Percentiles rank a stretch among this genome's conserved stretches.
These are phyloP conservation scores for Talaromyces sp. DNA, from an alignment of 2,329 filamentous ascomycete genomes.

Conservation along the genomic window DNA sequence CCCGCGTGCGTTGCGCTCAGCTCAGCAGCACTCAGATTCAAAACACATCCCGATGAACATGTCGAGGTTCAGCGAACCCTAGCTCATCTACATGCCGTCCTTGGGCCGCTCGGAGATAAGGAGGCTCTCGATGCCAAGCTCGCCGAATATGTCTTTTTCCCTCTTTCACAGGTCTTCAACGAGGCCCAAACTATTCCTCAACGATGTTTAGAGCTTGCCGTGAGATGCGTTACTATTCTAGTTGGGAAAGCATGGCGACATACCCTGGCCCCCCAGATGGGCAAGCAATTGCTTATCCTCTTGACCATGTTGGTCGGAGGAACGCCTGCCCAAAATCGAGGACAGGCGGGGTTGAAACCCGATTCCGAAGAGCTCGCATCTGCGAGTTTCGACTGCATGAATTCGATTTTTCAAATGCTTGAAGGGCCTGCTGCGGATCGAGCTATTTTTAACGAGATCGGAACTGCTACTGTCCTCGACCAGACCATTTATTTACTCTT, in stretches of 20 bases:
- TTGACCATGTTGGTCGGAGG: constrained; percentile 77
- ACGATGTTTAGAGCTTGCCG: constrained; percentile 63
- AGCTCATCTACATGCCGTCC: constrained; percentile 35
- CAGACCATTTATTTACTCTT: constrained; percentile 77
- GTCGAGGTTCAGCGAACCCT: constrained; percentile 47
- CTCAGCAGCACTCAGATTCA: constrained; percentile 48
- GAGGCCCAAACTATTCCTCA: constrained; percentile 67
- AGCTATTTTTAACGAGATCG: constrained; percentile 43
- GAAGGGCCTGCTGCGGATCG: constrained; percentile 42
- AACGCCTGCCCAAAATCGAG: constrained; percentile 50
- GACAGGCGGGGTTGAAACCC: constrained; percentile 20
- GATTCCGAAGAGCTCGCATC: constrained; percentile 67
- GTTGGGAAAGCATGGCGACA: constrained; percentile 74
- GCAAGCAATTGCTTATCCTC: constrained; percentile 76
- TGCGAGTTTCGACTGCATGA: constrained; percentile 66
- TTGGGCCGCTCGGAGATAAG: constrained; percentile 36
- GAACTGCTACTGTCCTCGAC: constrained; percentile 71
- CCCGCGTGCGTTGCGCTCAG: constrained; percentile 55
- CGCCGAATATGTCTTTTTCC: constrained; percentile 93
- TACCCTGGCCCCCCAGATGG: constrained; percentile 65
- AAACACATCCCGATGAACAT: constrained; percentile 39
- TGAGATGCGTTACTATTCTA: constrained; percentile 70
- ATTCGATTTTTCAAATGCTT: constrained; percentile 59
- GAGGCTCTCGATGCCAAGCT: constrained; percentile 67
- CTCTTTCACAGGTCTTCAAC: constrained; percentile 79